Percentiles rank a stretch among this genome's conserved stretches.
Conservation (phyloP, 257 asterid genomes). For the Solanum piurae region DNA sequence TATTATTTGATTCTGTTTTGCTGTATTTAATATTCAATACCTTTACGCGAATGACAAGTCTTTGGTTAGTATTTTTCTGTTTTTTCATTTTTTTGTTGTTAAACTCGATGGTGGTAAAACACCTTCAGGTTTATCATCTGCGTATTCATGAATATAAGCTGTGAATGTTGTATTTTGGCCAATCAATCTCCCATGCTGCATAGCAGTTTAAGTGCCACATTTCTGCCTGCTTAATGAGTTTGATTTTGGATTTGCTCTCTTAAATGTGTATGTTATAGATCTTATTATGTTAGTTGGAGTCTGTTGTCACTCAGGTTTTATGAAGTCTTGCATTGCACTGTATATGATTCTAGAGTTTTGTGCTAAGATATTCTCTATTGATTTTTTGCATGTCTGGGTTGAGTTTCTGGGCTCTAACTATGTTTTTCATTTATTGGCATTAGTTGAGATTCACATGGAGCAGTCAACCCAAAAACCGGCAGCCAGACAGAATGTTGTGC, state of each 20-base stretch:
- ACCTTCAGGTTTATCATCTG: background rate
- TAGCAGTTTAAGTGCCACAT: background rate
- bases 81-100: background rate
- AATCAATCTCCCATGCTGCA: background rate
- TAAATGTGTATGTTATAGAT: background rate
- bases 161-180: background rate
- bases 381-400: background rate
- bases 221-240: background rate
- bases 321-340: background rate
- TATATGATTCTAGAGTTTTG: background rate
- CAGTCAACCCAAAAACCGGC: constrained; percentile 21
- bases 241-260: background rate
- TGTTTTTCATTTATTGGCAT: background rate
- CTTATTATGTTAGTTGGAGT: background rate
- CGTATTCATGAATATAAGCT: background rate
- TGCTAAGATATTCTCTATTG: background rate
- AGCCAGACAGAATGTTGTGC: constrained; percentile 19
- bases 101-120: background rate
- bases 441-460: constrained; percentile 34
- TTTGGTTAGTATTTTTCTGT: background rate
- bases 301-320: background rate
- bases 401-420: background rate
- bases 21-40: background rate
- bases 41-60: background rate
- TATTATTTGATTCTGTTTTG: background rate